Evolutionary conservation across 441 rosid species (phyloP), one percentile per base, ranked within the genome.

Genomic region (Eugenia klotzschiana): DNA sequence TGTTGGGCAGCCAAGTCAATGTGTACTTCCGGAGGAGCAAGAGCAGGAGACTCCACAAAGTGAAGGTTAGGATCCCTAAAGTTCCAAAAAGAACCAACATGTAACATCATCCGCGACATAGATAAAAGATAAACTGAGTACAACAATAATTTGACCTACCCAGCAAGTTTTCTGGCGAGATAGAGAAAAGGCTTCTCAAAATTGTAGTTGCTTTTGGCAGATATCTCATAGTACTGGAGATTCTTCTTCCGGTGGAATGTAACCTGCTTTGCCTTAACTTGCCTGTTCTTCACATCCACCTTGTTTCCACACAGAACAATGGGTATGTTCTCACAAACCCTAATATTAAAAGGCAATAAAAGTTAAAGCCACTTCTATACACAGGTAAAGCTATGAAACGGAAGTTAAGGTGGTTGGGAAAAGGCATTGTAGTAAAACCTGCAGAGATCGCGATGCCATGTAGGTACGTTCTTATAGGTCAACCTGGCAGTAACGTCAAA

Each of bases 361-460:
- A 16, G 41, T 60, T 29, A 60, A 16, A 60, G 41, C 23, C 73
- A 29, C 73, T 7, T 29, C 6, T 7, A 27, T 7, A 15, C 41
- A 27, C 11, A 27, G 73, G 73, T 7, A 16, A 27, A 27, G 23
- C 41, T 27, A 60, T 4, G 6, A 60, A 57, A 27, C 12, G 16
- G 23, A 29, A 60, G 73, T 16, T 60, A 60, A 60, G 73, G 23
- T 27, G 6, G 1, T 2, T 16, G 15, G 73, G 41, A 29, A 29
- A 60, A 29, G 18, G 73, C 73, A 60, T 16, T 7, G 12, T 16
- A 16, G 41, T 1, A 60, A 60, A 60, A 92, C 95, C 97, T 81
- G 91, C 96, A 94, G 41, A 96, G 98, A 89, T 95, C 99, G 80
- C 96, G 92, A 81, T 96, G 98, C 99, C 99, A 96, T 53, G 95